Evolutionary conservation across 345 rosid genomes (phyloP).

Genomic region (Gossypium mustelinum): DNA sequence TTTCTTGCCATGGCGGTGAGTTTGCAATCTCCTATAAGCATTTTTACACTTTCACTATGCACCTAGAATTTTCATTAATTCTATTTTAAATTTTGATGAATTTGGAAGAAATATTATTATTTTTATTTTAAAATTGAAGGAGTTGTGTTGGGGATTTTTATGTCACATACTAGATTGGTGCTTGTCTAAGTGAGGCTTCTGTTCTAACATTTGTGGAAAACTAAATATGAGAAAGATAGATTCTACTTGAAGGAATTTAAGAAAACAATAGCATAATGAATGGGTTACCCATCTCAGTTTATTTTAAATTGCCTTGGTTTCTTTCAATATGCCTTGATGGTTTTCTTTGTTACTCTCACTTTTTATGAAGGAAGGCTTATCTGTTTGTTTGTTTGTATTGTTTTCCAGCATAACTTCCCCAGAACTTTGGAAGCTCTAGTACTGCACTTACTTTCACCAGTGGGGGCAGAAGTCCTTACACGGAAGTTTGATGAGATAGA

Average conservation of each 20-base stretch:
- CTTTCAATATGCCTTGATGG: neutral
- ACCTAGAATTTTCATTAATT: constrained; percentile 15
- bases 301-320: neutral
- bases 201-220: neutral
- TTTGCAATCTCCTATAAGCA: constrained; percentile 16
- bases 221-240: constrained; percentile 10
- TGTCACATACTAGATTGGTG: neutral
- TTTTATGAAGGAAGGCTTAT: neutral
- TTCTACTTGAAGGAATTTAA: neutral
- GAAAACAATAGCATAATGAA: neutral
- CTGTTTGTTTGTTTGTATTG: constrained; percentile 17
- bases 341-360: constrained; percentile 4
- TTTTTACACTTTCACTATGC: constrained; percentile 1
- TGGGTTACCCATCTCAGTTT: neutral
- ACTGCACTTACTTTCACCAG: constrained; percentile 77
- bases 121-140: neutral
- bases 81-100: neutral
- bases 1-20: constrained; percentile 75
- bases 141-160: constrained; percentile 2
- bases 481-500: constrained; percentile 85
- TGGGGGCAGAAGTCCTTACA: constrained; percentile 79
- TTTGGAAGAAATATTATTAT: neutral
- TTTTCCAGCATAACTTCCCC: constrained; percentile 71
- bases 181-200: neutral
- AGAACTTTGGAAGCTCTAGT: constrained; percentile 83